Evolutionary conservation across 805 yeast species (phyloP).

Genomic region (Yarrowia bubula): DNA sequence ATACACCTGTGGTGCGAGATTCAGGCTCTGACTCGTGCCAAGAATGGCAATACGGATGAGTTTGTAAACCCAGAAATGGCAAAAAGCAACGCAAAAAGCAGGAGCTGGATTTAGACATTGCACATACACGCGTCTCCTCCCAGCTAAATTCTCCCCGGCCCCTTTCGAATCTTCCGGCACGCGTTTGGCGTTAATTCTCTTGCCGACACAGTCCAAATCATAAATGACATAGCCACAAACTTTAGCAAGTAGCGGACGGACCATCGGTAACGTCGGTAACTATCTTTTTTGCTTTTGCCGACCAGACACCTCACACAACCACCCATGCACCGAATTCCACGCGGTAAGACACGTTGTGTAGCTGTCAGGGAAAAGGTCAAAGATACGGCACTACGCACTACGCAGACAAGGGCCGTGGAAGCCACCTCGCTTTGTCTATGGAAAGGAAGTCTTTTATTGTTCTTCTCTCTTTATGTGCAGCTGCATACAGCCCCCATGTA

Average conservation of each 20-base stretch:
- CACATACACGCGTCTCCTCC: neutral
- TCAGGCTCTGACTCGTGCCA: slow-evolving; percentile 7
- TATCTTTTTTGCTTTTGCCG: neutral
- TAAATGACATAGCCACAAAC: neutral
- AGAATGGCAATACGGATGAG: neutral
- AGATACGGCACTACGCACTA: too few relatives aligned
- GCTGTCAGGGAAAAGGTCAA: too few relatives aligned
- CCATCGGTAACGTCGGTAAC: neutral
- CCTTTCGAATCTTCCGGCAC: slow-evolving; percentile 1
- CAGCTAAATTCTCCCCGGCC: slow-evolving; percentile 6
- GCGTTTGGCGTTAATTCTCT: slow-evolving; percentile 12
- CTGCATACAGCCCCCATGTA: neutral
- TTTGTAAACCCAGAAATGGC: neutral
- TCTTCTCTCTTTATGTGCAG: neutral
- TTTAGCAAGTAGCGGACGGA: neutral
- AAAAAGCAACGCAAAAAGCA: neutral
- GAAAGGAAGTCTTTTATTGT: neutral
- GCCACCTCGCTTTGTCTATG: too few relatives aligned
- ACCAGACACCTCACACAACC: neutral
- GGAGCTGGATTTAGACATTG: neutral
- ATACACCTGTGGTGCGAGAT: slow-evolving; percentile 21
- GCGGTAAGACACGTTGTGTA: too few relatives aligned
- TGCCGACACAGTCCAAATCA: neutral
- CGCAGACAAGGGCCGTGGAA: too few relatives aligned
- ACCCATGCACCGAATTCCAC: too few relatives aligned